Base-by-base conservation (phyloP, 192 early-diverging fungal genomes). In the Coemansia sp. region DNA sequence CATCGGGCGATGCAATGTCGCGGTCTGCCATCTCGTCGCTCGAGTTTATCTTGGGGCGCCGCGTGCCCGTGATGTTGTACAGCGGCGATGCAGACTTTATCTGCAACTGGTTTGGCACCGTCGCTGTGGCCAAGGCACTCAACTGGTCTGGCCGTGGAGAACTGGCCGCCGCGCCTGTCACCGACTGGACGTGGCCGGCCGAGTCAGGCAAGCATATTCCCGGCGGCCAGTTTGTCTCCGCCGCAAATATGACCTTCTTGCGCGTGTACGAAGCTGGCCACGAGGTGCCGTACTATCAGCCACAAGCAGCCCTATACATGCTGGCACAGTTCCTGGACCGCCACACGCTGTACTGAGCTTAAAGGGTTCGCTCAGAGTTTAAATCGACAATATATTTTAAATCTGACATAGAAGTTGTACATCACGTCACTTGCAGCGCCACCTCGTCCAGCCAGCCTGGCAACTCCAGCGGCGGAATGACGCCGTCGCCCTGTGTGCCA, bases 221-320 rank as follows among this genome's bases (percentile, higher is more conserved):
- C 3, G 82, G 75, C 18, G 84, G 84, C 24, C 86, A 92, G 67
- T 77, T 87, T 54, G 82, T 89, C 31, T 59, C 65, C 6, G 86
- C 73, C 27, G 85, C 87, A 16, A 82, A 81, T 31, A 82, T 98
- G 22, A 84, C 91, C 16, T 97, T 91, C 81, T 69, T 98, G 64
- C 80, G 88, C 22, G 82, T 93, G 4, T 93, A 84, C 60, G 88
- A 90, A 66, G 93, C 91, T 21, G 93, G 96, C 7, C 91, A 93
- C 56, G 92, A 92, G 85, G 86, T 88, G 16, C 93, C 95, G 10
- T 92, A 91, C 67, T 93, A 98, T 73, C 90, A 94, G 81, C 92
- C 95, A 53, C 83, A 85, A 58, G 84, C 87, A 47, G 83, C 86
- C 31, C 68, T 88, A 32, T 91, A 93, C 69, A 90, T 98, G 84